Conservation (phyloP, 345 rosid species). For the Linum usitatissimum region DNA sequence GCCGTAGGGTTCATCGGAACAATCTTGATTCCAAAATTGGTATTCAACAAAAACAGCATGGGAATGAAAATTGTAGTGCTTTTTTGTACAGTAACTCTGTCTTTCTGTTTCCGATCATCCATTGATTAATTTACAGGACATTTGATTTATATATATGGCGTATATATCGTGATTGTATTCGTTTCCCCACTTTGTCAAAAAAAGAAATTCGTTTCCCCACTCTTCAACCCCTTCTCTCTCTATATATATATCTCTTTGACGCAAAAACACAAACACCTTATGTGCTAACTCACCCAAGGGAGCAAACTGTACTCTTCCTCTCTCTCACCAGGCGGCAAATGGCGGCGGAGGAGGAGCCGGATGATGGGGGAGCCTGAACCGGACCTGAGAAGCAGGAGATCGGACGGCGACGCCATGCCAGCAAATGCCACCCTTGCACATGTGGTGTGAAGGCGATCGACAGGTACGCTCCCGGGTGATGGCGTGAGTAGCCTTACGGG, state of each 20-base stretch:
- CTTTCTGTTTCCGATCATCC: no score
- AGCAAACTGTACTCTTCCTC: background rate
- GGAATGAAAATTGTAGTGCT: no score
- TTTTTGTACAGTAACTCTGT: no score
- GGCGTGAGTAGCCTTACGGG: constrained; percentile 60
- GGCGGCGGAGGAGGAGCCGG: background rate
- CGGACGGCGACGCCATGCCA: constrained; percentile 98
- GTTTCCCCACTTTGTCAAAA: no score
- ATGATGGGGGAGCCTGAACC: constrained; percentile 65
- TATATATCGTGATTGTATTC: background rate
- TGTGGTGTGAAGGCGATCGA: constrained; percentile 29
- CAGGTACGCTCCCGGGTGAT: constrained; percentile 38
- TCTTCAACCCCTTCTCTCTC: background rate
- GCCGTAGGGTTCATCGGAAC: no score
- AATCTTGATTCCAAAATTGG: no score
- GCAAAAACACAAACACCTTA: background rate
- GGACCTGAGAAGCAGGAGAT: constrained; percentile 91
- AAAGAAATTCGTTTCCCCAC: no score
- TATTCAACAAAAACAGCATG: no score
- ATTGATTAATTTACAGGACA: no score
- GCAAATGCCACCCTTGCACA: constrained; percentile 87
- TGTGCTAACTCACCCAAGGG: background rate
- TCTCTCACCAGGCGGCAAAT: background rate
- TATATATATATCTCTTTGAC: background rate
- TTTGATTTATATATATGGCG: no score